Base-by-base conservation (phyloP, 2,329 filamentous ascomycete genomes). In the Neonectria neomacrospora region DNA sequence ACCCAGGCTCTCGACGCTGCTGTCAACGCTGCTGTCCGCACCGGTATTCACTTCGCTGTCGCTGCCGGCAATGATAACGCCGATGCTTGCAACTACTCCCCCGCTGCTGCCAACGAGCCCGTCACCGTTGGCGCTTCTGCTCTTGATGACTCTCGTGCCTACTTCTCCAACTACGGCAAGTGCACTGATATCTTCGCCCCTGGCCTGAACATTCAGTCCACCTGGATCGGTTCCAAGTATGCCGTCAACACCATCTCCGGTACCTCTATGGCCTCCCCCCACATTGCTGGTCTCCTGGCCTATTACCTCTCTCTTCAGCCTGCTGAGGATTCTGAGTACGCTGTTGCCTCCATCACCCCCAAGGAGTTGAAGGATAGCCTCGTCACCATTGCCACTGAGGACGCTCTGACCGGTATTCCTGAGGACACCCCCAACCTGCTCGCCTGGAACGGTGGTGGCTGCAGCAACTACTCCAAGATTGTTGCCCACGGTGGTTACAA, bases 131-230 rank as follows among this genome's bases (percentile, higher is more conserved):
- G 95, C 81, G 96, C 96, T 71, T 97, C 94, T 48, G 96, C 93
- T 73, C 88, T 99, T 64, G 89, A 91, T 76, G 96, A 99, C 78
- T 93, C 93, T 86, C 95, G 96, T 82, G 96, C 96, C 70, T 99
- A 98, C 89, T 99, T 99, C 90, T 99, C 96, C 89, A 99, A 99
- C 92, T 98, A 90, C 81, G 96, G 96, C 81, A 96, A 95, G 87
- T 99, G 96, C 88, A 97, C 95, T 80, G 96, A 99, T 82, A 97
- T 99, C 86, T 99, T 99, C 76, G 96, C 94, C 68, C 96, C 96
- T 65, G 96, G 96, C 77, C 87, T 97, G 76, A 97, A 94, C 90
- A 97, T 99, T 75, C 88, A 93, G 75, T 99, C 96, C 70, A 98
- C 96, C 80, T 99, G 96, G 96, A 97, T 97, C 75, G 96, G 96